A percentile compares a stretch with the other conserved stretches of the same genome.
Evolutionary conservation across 441 rosid species (phyloP).

Genomic region (Heliophila coronopifolia): DNA sequence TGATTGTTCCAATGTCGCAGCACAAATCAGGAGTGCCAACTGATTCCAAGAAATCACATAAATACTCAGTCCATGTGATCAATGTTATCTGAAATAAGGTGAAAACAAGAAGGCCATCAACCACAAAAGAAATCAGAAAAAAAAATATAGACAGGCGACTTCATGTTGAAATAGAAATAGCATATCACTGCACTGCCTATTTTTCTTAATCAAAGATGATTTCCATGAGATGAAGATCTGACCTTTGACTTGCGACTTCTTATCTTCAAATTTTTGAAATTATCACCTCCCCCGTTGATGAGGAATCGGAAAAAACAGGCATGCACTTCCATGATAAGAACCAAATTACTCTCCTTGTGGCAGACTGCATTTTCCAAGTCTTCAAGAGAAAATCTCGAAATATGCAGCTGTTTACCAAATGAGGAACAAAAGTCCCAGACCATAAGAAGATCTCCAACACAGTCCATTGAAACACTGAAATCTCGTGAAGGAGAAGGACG

Average conservation of each 20-base stretch:
- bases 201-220: conserved; percentile 10
- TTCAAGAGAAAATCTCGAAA: conserved; percentile 76
- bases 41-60: conserved; percentile 80
- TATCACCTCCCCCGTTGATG: conserved; percentile 44
- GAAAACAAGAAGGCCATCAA: conserved; percentile 16
- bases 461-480: conserved; percentile 65
- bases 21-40: conserved; percentile 44
- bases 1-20: conserved; percentile 48
- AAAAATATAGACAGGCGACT: conserved; percentile 5
- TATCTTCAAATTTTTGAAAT: conserved; percentile 35
- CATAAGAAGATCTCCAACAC: conserved; percentile 83
- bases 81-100: conserved; percentile 61
- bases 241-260: conserved; percentile 69
- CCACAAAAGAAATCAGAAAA: conserved; percentile 6
- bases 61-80: conserved; percentile 76
- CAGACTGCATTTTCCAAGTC: conserved; percentile 90
- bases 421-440: conserved; percentile 96
- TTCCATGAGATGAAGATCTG: conserved; percentile 17
- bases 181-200: background rate
- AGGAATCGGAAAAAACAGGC: conserved; percentile 72
- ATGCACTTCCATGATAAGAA: conserved; percentile 73
- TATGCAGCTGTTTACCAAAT: conserved; percentile 60
- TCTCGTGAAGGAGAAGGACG: conserved; percentile 78
- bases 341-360: conserved; percentile 71
- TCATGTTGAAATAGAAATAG: conserved; percentile 10